Percentiles rank a stretch among this genome's conserved stretches.
Evolutionary conservation across 2,329 filamentous ascomycete species (phyloP).

Genomic region (Hypoxylon sp.): DNA sequence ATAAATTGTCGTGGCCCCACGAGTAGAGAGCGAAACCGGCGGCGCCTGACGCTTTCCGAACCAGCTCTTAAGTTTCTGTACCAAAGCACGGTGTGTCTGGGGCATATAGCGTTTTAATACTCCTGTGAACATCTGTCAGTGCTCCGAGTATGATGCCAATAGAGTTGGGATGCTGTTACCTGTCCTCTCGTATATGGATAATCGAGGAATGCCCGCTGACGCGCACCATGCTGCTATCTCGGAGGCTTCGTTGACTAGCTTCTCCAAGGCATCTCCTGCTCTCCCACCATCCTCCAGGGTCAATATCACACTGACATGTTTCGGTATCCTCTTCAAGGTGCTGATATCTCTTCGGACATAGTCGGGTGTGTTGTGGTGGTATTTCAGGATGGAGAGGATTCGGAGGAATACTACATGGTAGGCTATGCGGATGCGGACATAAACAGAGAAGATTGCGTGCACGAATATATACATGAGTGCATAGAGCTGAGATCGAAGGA

Average conservation of each 20-base stretch:
- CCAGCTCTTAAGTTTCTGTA: constrained; percentile 86
- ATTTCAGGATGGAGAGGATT: constrained; percentile 85
- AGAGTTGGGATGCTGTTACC: constrained; percentile 67
- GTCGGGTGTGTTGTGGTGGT: constrained; percentile 96
- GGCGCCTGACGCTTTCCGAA: constrained; percentile 81
- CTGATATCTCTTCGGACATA: constrained; percentile 91
- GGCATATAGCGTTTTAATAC: constrained; percentile 90
- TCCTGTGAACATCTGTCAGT: constrained; percentile 65
- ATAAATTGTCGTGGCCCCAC: constrained; percentile 60
- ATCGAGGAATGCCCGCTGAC: constrained; percentile 85
- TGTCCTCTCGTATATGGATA: constrained; percentile 93
- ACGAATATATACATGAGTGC: constrained; percentile 77
- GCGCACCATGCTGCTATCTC: constrained; percentile 95
- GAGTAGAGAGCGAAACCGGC: constrained; percentile 70
- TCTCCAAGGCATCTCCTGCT: constrained; percentile 81
- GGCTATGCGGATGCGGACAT: constrained; percentile 83
- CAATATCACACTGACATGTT: constrained; percentile 89
- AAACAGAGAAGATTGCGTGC: constrained; percentile 88
- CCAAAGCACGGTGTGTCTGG: constrained; percentile 84
- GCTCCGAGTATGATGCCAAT: constrained; percentile 21
- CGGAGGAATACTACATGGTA: constrained; percentile 85
- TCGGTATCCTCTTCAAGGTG: constrained; percentile 79
- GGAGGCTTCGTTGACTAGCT: constrained; percentile 88
- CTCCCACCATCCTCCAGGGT: constrained; percentile 78
- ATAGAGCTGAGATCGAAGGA: constrained; percentile 75